These are phyloP conservation scores for Triticum turgidum DNA, from an alignment of 176 grass and related monocot species.

Conservation along the genomic window DNA sequence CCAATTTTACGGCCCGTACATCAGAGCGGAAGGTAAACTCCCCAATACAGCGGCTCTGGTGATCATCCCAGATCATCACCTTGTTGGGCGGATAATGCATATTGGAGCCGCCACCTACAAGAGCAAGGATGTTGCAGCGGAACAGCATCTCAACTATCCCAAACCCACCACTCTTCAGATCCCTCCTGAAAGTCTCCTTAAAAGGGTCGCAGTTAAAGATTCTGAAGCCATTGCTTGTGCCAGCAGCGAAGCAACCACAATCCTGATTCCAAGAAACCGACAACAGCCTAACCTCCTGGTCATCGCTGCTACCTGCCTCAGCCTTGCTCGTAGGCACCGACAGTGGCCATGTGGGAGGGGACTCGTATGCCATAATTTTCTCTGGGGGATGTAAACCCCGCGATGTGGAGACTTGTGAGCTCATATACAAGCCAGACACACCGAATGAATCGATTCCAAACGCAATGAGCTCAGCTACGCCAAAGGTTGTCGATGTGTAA, in stretches of 20 bases:
- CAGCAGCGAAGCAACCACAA: slow-evolving; percentile 73
- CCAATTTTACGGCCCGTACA: slow-evolving; percentile 66
- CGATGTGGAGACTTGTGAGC: slow-evolving; percentile 63
- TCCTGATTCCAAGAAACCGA: slow-evolving; percentile 92
- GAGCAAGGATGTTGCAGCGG: slow-evolving; percentile 87
- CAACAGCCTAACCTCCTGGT: slow-evolving; percentile 58
- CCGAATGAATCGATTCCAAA: background rate
- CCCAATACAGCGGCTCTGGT: slow-evolving; percentile 78
- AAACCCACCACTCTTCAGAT: slow-evolving; percentile 81
- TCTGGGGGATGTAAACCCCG: slow-evolving; percentile 28
- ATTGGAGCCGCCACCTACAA: slow-evolving; percentile 78
- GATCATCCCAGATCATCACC: slow-evolving; percentile 96
- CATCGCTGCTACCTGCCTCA: slow-evolving; percentile 31
- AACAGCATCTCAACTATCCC: slow-evolving; percentile 91
- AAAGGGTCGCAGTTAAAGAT: slow-evolving; percentile 83
- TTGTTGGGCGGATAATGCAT: slow-evolving; percentile 75
- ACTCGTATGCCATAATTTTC: slow-evolving; percentile 45
- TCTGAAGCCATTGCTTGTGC: slow-evolving; percentile 79
- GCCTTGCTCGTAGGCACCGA: slow-evolving; percentile 35
- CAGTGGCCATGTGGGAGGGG: slow-evolving; percentile 36
- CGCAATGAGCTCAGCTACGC: background rate
- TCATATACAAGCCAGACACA: slow-evolving; percentile 29
- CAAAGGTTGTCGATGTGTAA: background rate
- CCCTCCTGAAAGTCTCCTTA: slow-evolving; percentile 90
- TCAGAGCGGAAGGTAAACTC: slow-evolving; percentile 84